Evolutionary conservation across 2,329 filamentous ascomycete genomes (phyloP).

Genomic region (Cytospora schulzeri): DNA sequence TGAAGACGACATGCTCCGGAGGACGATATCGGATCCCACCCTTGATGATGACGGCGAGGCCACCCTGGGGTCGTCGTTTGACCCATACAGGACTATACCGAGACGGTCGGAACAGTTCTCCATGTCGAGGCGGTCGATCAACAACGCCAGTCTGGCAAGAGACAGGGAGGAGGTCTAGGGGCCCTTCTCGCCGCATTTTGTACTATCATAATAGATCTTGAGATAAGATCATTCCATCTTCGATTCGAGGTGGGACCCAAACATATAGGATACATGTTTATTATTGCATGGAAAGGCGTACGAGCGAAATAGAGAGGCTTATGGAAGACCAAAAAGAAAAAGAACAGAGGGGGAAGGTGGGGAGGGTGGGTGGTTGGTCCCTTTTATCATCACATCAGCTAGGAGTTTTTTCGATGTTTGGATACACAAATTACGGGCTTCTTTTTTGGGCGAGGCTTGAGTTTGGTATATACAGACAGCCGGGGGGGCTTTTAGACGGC

Average conservation of each 20-base stretch:
- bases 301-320: conserved; percentile 11
- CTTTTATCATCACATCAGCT: background rate
- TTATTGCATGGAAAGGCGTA: conserved; percentile 24
- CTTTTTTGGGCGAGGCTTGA: background rate
- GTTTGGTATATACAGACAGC: background rate
- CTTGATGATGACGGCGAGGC: conserved; percentile 19
- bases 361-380: conserved; percentile 1
- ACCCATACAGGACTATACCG: conserved; percentile 18
- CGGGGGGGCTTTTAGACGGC: background rate
- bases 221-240: background rate
- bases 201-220: background rate
- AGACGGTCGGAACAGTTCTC: conserved; percentile 26
- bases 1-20: conserved; percentile 17
- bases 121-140: conserved; percentile 19
- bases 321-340: background rate
- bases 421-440: background rate
- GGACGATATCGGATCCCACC: conserved; percentile 12
- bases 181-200: background rate
- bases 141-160: conserved; percentile 17
- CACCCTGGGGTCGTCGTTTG: conserved; percentile 2
- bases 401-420: conserved; percentile 2
- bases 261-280: background rate
- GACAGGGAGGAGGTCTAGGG: conserved; percentile 21
- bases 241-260: background rate
- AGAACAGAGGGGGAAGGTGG: background rate